Conservation (phyloP, 2,329 filamentous ascomycete genomes). For the Aspergillus sp. region DNA sequence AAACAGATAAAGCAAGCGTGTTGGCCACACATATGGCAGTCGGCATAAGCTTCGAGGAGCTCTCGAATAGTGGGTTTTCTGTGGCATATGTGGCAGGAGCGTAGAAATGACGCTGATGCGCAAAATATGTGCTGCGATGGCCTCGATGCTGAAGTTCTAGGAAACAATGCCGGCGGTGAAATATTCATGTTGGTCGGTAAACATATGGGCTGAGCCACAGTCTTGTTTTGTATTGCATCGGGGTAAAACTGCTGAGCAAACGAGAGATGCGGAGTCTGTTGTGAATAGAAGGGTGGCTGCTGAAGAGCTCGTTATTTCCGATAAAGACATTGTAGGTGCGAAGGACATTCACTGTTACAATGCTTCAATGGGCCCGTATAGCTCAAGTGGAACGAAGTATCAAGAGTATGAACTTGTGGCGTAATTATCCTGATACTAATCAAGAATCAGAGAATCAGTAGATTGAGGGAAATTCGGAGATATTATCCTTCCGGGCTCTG, state of each 20-base stretch:
- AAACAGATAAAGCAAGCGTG: constrained; percentile 45
- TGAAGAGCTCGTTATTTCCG: constrained; percentile 20
- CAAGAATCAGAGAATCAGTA: background rate
- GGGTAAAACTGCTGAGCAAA: constrained; percentile 1
- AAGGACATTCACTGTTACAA: constrained; percentile 7
- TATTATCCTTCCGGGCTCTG: background rate
- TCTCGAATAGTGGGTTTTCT: constrained; percentile 41
- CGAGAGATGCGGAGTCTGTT: constrained; percentile 9
- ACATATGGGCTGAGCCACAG: constrained; percentile 7
- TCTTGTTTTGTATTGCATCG: constrained; percentile 1
- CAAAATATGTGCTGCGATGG: constrained; percentile 18
- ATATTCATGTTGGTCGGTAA: constrained; percentile 1
- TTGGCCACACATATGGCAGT: constrained; percentile 40
- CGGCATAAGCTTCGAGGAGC: constrained; percentile 42
- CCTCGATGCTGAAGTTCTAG: constrained; percentile 28
- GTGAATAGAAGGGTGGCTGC: constrained; percentile 17
- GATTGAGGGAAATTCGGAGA: background rate
- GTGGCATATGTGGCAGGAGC: constrained; percentile 45
- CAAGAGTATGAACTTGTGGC: constrained; percentile 15
- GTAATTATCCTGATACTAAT: constrained; percentile 13
- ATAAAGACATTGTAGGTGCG: constrained; percentile 11
- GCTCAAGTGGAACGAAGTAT: constrained; percentile 15
- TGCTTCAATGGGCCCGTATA: constrained; percentile 14
- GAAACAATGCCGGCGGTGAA: constrained; percentile 26
- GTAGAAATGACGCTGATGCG: constrained; percentile 29